Base-by-base conservation (phyloP, 176 grass and related monocot species). In the Carex kokanica region DNA sequence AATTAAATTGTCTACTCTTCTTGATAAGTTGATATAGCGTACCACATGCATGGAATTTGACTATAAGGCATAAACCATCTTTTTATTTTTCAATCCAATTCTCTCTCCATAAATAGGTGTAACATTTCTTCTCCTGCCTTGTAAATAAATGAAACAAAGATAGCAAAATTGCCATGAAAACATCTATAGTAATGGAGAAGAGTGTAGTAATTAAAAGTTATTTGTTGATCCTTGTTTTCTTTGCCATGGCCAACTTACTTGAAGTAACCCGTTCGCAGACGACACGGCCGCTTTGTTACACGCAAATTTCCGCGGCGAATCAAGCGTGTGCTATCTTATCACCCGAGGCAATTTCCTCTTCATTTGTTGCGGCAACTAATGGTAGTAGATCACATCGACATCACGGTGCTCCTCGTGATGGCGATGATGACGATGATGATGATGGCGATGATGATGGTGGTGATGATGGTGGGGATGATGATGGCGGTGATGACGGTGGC, bases 271-370 rank as follows among this genome's bases (percentile, higher is more conserved):
- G 1, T 54, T 78, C 75, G 9, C 84, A 86, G 18, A 40, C 75
- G 78, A 85, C 65, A 36, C 85, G 86, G 67, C 89, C 90, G 8
- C 89, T 91, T 88, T 97, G 94, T 88, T 83, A 88, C 67, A 84
- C 82, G 10, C 94, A 97, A 86, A 88, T 97, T 87, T 83, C 89
- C 27, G 82, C 90, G 15, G 94, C 94, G 32, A 97, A 85, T 86
- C 91, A 94, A 66, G 94, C 94, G 7, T 97, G 94, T 41, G 32
- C 88, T 65, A 81, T 94, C 47, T 56, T 97, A 36, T 88, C 88
- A 8, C 91, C 86, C 0, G 40, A 64, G 34, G 14, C 29, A 40
- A 10, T 82, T 2, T 68, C 40, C 4, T 18, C 67, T 51, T 59
- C 45, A 49, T 67, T 49, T 38, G 9, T 66, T 64, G 56, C 43